Conservation (phyloP, 805 yeast species). For the Wickerhamomyces pijperi region DNA sequence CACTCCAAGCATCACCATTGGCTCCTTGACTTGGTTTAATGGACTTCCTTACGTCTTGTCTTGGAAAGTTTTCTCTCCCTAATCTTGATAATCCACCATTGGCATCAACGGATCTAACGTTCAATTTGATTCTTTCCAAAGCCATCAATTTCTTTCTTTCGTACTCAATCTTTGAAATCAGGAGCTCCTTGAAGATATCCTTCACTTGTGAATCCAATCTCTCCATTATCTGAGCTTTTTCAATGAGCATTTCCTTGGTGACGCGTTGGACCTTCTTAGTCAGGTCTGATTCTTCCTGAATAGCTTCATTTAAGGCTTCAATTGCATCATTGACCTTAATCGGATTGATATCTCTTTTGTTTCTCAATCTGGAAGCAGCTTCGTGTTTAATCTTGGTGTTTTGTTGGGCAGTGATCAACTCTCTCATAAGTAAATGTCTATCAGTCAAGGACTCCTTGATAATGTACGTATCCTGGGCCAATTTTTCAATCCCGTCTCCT, state of each 20-base stretch:
- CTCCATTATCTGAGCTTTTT: constrained; percentile 47
- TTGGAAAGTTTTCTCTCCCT: constrained; percentile 57
- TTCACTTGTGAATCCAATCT: constrained; percentile 49
- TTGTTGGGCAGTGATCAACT: constrained; percentile 67
- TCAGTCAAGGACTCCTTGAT: constrained; percentile 90
- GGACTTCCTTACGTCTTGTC: constrained; percentile 8
- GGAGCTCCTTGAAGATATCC: constrained; percentile 42
- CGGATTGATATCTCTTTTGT: constrained; percentile 69
- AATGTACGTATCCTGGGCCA: constrained; percentile 68
- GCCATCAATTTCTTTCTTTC: constrained; percentile 72
- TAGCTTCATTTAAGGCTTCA: constrained; percentile 65
- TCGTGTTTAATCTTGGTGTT: constrained; percentile 60
- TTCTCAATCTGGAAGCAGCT: constrained; percentile 59
- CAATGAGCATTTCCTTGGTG: constrained; percentile 75
- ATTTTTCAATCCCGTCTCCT: constrained; percentile 60
- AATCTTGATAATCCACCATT: constrained; percentile 75
- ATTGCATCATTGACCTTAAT: constrained; percentile 86
- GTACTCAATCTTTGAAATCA: constrained; percentile 67
- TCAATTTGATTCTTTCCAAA: constrained; percentile 61
- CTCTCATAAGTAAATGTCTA: constrained; percentile 87
- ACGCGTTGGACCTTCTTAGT: constrained; percentile 72
- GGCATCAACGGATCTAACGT: constrained; percentile 63
- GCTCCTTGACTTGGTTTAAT: constrained; percentile 30
- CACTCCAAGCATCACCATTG: constrained; percentile 49
- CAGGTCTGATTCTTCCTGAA: constrained; percentile 63